Evolutionary conservation across 2,329 filamentous ascomycete species (phyloP).

Genomic region (Penicillium sp.): DNA sequence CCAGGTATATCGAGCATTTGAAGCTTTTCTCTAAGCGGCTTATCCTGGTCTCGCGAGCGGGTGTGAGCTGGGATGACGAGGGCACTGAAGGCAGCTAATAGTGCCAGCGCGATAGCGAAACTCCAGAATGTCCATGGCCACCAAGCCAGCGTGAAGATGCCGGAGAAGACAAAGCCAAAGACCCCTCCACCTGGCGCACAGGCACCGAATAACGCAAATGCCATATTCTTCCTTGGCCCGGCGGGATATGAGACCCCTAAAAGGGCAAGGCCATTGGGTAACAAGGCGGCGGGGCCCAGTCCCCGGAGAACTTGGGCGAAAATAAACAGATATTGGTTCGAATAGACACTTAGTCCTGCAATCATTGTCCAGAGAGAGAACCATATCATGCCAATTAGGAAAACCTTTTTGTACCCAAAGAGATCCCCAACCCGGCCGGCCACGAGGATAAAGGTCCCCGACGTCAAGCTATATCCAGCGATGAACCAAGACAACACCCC

Average conservation of each 20-base stretch:
- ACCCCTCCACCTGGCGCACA: background rate
- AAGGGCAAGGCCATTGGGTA: conserved; percentile 65
- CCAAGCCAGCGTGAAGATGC: background rate
- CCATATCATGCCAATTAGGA: conserved; percentile 31
- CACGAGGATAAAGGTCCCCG: conserved; percentile 34
- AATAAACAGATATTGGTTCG: conserved; percentile 44
- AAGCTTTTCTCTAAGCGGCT: too few species aligned
- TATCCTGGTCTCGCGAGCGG: too few species aligned
- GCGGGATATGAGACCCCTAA: conserved; percentile 36
- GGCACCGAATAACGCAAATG: background rate
- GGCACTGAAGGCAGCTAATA: too few species aligned
- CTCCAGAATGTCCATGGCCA: background rate
- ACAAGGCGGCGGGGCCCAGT: conserved; percentile 57
- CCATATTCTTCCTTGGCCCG: conserved; percentile 36
- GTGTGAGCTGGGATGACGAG: too few species aligned
- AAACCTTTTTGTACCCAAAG: conserved; percentile 31
- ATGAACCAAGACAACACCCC: background rate
- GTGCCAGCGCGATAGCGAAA: background rate
- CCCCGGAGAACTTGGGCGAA: conserved; percentile 52
- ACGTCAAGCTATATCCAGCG: conserved; percentile 52
- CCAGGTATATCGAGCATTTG: too few species aligned
- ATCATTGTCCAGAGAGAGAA: conserved; percentile 30
- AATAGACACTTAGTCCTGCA: conserved; percentile 29
- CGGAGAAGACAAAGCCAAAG: background rate
- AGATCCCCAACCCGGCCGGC: conserved; percentile 32